These are phyloP conservation scores for Syzygium malaccense DNA, from an alignment of 441 rosid species.

Conservation along the genomic window DNA sequence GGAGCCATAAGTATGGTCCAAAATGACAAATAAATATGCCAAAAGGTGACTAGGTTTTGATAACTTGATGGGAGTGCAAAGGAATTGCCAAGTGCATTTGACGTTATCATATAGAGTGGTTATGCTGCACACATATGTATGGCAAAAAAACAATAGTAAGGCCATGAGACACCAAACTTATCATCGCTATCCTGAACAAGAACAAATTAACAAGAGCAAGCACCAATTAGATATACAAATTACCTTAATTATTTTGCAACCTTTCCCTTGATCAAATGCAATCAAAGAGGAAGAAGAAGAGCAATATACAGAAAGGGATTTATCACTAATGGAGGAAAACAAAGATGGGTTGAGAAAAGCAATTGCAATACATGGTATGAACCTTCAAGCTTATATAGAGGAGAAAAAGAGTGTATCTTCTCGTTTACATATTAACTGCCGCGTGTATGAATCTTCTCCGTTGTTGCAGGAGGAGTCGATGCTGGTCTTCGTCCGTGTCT, in stretches of 20 bases:
- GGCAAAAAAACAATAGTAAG: neutral
- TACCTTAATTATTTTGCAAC: neutral
- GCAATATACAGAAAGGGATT: too few species aligned
- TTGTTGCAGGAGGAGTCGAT: neutral
- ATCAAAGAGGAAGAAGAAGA: neutral
- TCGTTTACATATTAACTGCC: neutral
- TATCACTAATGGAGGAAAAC: neutral
- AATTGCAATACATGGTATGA: neutral
- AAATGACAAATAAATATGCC: neutral
- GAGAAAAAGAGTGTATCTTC: too few species aligned
- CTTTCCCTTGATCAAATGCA: neutral
- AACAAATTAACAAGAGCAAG: neutral
- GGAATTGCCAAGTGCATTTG: neutral
- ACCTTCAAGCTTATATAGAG: neutral
- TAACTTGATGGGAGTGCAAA: neutral
- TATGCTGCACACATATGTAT: too few species aligned
- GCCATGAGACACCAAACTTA: neutral
- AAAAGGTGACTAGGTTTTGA: neutral
- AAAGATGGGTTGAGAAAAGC: neutral
- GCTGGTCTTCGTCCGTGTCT: neutral
- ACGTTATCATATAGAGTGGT: neutral
- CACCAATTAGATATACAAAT: too few species aligned
- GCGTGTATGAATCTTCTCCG: neutral
- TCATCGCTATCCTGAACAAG: neutral
- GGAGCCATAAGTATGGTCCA: neutral